These are phyloP conservation scores for Fusarium tupiense DNA, from an alignment of 2,329 filamentous ascomycete genomes.

Conservation along the genomic window DNA sequence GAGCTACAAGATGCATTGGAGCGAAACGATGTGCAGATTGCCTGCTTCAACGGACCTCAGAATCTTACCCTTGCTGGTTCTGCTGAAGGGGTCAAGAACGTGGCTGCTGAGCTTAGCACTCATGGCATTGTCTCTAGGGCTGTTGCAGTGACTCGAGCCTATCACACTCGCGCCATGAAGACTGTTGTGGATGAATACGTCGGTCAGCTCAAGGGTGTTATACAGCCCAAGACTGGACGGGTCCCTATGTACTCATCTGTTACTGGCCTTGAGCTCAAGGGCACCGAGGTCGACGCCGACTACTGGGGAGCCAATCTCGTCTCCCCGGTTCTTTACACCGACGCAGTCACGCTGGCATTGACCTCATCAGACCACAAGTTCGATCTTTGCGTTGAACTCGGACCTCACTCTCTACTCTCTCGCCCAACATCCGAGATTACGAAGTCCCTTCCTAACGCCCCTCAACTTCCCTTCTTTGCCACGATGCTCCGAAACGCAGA, in stretches of 20 bases:
- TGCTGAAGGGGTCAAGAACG: slow-evolving; percentile 28
- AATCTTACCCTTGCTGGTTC: slow-evolving; percentile 36
- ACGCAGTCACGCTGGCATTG: slow-evolving; percentile 36
- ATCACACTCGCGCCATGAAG: slow-evolving; percentile 36
- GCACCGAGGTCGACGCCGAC: slow-evolving; percentile 32
- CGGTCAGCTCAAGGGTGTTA: slow-evolving; percentile 11
- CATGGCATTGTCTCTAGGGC: slow-evolving; percentile 30
- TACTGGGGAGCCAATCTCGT: slow-evolving; percentile 39
- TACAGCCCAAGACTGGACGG: slow-evolving; percentile 24
- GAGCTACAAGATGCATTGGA: slow-evolving; percentile 30
- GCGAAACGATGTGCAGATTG: slow-evolving; percentile 34
- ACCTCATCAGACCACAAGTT: slow-evolving; percentile 26
- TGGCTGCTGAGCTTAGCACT: slow-evolving; percentile 23
- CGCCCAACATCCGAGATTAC: slow-evolving; percentile 36
- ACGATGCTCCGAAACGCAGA: slow-evolving; percentile 38
- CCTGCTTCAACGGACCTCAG: slow-evolving; percentile 38
- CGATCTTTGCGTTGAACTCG: slow-evolving; percentile 30
- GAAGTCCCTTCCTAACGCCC: slow-evolving; percentile 18
- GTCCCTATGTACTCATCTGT: slow-evolving; percentile 39
- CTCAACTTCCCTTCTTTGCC: slow-evolving; percentile 33
- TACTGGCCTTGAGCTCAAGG: slow-evolving; percentile 22
- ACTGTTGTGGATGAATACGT: slow-evolving; percentile 33
- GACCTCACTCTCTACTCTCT: slow-evolving; percentile 35
- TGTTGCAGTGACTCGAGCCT: slow-evolving; percentile 35
- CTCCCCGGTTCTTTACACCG: slow-evolving; percentile 38